phyloP scores from a whole-genome alignment of 2,329 filamentous ascomycete species.

The Fusarium sterilihyphosum region DNA sequence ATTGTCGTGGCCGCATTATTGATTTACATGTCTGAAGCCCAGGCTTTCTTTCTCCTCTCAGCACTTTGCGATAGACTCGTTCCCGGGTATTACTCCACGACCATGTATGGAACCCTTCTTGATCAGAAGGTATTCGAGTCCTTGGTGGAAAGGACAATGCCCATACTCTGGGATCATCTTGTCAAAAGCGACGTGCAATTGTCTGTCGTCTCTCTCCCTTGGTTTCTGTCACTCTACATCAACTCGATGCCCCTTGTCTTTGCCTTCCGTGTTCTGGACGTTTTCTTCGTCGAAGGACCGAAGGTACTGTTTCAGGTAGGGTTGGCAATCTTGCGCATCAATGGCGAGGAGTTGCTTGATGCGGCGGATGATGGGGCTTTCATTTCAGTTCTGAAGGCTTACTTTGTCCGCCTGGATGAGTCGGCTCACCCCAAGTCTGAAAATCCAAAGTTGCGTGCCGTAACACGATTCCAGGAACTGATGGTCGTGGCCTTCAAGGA shows the following conservation, averaged over 20 bases:
- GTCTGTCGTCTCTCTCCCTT: conserved; percentile 95
- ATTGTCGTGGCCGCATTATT: conserved; percentile 97
- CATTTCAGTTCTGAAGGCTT: conserved; percentile 93
- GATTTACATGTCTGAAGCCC: conserved; percentile 97
- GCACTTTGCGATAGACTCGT: conserved; percentile 91
- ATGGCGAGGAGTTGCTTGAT: conserved; percentile 94
- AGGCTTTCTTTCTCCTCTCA: conserved; percentile 94
- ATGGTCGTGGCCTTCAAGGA: conserved; percentile 99
- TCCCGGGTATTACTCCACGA: conserved; percentile 97
- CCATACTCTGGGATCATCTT: conserved; percentile 97
- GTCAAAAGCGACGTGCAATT: conserved; percentile 96
- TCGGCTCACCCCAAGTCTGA: conserved; percentile 96
- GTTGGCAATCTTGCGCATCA: conserved; percentile 94
- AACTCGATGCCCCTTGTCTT: conserved; percentile 99
- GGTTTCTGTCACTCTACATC: conserved; percentile 98
- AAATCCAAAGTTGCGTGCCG: conserved; percentile 91
- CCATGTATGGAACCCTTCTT: conserved; percentile 97
- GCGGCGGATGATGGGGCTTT: conserved; percentile 95
- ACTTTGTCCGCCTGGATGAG: conserved; percentile 92
- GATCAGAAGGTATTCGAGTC: conserved; percentile 98
- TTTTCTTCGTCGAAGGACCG: conserved; percentile 97
- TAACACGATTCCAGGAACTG: conserved; percentile 95
- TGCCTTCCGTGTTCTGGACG: conserved; percentile 93
- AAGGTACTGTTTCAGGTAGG: conserved; percentile 98
- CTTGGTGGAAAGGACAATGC: conserved; percentile 98